Evolutionary conservation across 1,284 basidiomycete species (phyloP), one percentile per base, ranked within the genome.

Genomic region (Kwoniella shivajii): DNA sequence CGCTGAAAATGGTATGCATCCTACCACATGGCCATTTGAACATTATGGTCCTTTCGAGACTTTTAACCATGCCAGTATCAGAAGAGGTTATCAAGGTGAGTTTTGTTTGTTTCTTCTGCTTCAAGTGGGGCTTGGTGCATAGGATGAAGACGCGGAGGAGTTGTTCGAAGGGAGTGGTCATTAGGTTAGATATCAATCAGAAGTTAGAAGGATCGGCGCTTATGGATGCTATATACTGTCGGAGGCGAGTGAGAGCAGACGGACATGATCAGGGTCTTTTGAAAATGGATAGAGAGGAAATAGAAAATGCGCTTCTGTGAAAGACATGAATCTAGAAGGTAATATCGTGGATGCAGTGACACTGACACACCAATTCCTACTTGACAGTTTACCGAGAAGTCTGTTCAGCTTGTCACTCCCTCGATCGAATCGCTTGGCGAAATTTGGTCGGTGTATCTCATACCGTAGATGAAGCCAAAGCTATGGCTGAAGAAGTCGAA

Each of bases 341-440:
- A n/a, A n/a, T n/a, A n/a, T n/a, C n/a, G n/a, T n/a, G n/a, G n/a
- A n/a, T n/a, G n/a, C n/a, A n/a, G n/a, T n/a, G 7, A 10, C 14
- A 20, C 41, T 43, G 30, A 53, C 31, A 6, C 10, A 22, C 13
- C 37, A 16, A 14, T 20, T 26, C 20, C 39, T 29, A 27, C 30
- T 56, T 22, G 47, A 50, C 48, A 80, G 96, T 99, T 50, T 99
- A 99, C 84, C 91, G 93, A 60, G 95, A 99, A 82, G 96, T 99
- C 58, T 99, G 96, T 79, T 90, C 95, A 6, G 91, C 96, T 16
- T 99, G 96, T 81, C 96, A 99, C 80, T 99, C 96, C 45, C 87
- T 99, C 59, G 92, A 99, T 83, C 92, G 96, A 71, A 94, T 99
- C 76, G 96, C 96, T 61, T 99, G 96, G 96, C 91, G 96, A 76